Conservation (phyloP, 148 eudicot genomes). For the Linanthus parryae region DNA sequence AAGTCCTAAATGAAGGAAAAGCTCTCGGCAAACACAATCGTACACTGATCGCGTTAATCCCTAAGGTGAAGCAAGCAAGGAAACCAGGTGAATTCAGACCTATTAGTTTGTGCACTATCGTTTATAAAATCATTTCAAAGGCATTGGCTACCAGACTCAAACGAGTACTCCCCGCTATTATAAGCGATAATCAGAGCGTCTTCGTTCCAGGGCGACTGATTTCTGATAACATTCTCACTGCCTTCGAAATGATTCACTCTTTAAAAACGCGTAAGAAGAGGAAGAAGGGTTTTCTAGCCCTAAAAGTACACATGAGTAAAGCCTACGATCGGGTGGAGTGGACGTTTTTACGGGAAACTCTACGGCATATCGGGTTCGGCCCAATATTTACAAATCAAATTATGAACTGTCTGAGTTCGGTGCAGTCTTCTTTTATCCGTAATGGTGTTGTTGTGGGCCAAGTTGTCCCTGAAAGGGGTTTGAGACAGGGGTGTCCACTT, state of each 20-base stretch:
- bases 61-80: background rate
- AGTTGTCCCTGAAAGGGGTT: background rate
- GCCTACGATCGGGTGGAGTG: background rate
- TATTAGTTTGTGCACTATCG: conserved; percentile 1
- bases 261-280: background rate
- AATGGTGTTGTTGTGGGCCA: background rate
- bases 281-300: background rate
- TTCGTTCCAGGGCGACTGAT: background rate
- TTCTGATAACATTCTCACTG: background rate
- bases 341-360: background rate
- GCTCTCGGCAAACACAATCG: background rate
- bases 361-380: background rate
- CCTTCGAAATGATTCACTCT: background rate
- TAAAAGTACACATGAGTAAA: conserved; percentile 1
- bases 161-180: background rate
- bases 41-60: background rate
- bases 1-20: background rate
- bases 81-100: background rate
- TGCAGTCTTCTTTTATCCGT: background rate
- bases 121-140: background rate
- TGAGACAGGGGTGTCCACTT: background rate
- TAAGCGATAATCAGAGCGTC: background rate
- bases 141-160: background rate
- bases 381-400: background rate
- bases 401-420: background rate